These are phyloP conservation scores for Trapa incisa DNA, from an alignment of 345 rosid species.

Conservation along the genomic window DNA sequence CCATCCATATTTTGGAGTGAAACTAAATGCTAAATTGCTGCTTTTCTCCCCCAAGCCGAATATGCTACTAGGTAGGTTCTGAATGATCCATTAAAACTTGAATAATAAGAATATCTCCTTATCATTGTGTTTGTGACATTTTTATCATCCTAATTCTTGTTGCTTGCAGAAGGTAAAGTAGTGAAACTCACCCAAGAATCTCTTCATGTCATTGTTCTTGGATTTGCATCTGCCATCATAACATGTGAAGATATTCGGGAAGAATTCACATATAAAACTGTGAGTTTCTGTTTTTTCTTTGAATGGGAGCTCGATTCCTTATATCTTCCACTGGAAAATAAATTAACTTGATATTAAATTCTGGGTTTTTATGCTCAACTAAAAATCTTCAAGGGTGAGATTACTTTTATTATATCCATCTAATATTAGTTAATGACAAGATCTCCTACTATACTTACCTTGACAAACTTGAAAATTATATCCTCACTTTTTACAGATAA, in stretches of 20 bases:
- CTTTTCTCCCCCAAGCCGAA: slow-evolving; percentile 67
- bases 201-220: slow-evolving; percentile 66
- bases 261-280: slow-evolving; percentile 49
- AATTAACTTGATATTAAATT: not conserved
- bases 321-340: not conserved
- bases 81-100: not conserved
- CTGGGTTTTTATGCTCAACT: not conserved
- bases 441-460: not conserved
- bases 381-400: not conserved
- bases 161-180: slow-evolving; percentile 54
- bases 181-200: slow-evolving; percentile 57
- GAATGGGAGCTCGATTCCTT: not conserved
- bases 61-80: slow-evolving; percentile 47
- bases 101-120: not conserved
- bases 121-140: not conserved
- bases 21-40: slow-evolving; percentile 40
- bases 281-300: slow-evolving; percentile 12
- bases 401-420: not conserved
- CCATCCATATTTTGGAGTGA: slow-evolving; percentile 54
- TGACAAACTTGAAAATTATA: not conserved
- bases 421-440: not conserved
- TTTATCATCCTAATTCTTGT: not conserved
- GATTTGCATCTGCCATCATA: slow-evolving; percentile 67
- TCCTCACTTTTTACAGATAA: slow-evolving; percentile 27
- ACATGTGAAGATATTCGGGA: slow-evolving; percentile 48